These are phyloP conservation scores for Forsythia viridissima DNA, from an alignment of 257 asterid genomes.

Conservation along the genomic window DNA sequence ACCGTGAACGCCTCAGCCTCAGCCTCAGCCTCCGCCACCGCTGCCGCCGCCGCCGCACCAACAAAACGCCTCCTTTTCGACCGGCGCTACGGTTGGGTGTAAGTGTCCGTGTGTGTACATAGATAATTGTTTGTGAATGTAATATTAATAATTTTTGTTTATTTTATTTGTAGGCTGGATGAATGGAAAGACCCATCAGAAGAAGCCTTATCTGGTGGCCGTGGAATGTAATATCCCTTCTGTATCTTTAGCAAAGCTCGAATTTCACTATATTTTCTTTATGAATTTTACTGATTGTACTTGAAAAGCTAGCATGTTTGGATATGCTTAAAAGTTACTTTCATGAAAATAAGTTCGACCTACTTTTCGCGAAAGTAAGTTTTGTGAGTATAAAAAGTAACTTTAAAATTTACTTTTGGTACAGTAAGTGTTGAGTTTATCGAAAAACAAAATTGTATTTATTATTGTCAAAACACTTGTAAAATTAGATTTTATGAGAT, in stretches of 20 bases:
- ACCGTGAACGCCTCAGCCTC: conserved; percentile 33
- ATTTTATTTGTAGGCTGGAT: conserved; percentile 44
- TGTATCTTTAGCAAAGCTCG: neutral
- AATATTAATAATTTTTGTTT: neutral
- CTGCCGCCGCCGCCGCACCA: conserved; percentile 29
- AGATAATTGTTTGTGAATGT: neutral
- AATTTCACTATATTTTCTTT: neutral
- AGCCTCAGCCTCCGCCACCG: no score
- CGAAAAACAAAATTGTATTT: neutral
- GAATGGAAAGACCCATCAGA: conserved; percentile 66
- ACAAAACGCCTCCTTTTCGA: conserved; percentile 62
- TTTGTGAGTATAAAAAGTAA: neutral
- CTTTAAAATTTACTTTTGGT: neutral
- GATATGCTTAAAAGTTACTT: neutral
- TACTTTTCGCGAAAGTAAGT: neutral
- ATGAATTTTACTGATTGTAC: neutral
- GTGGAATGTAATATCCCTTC: conserved; percentile 54
- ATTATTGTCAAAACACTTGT: neutral
- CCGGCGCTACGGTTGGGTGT: conserved; percentile 85
- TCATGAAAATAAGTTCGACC: neutral
- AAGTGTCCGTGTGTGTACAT: conserved; percentile 8
- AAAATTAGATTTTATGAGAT: neutral
- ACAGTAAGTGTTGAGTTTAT: neutral
- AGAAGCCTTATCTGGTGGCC: conserved; percentile 75
- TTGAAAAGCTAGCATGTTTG: neutral